phyloP scores from a whole-genome alignment of 139 green algal genomes.

The Auxenochlorella pyrenoidosa region DNA sequence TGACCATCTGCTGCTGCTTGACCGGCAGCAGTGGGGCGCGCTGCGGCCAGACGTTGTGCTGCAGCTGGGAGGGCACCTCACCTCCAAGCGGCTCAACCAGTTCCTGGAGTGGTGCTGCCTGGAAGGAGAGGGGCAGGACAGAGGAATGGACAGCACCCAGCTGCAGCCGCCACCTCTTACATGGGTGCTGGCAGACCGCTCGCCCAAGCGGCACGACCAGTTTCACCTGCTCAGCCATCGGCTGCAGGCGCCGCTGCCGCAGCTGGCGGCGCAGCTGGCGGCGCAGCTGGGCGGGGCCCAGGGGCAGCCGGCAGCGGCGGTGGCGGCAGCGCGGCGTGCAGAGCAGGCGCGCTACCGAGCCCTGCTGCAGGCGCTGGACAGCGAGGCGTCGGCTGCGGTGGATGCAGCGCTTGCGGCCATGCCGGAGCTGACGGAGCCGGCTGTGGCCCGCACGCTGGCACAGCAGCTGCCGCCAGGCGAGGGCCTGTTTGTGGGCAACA shows the following conservation, averaged over 20 bases:
- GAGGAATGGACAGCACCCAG: background rate
- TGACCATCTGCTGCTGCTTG: conserved; percentile 82
- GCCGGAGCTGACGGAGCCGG: conserved; percentile 67
- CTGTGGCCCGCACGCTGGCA: conserved; percentile 67
- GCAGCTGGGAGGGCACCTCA: conserved; percentile 84
- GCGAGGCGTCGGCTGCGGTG: conserved; percentile 48
- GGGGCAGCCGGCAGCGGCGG: background rate
- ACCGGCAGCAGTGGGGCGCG: conserved; percentile 54
- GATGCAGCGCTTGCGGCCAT: conserved; percentile 43
- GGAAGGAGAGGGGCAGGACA: conserved; percentile 5
- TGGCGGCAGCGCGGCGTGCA: background rate
- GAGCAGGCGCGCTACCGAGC: conserved; percentile 41
- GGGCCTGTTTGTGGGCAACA: conserved; percentile 97
- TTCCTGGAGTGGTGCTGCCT: conserved; percentile 84
- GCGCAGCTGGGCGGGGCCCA: background rate
- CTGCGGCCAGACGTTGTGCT: conserved; percentile 85
- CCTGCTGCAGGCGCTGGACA: conserved; percentile 58
- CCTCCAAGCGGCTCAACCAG: conserved; percentile 85
- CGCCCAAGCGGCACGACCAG: conserved; percentile 79
- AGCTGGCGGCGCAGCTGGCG: conserved; percentile 40
- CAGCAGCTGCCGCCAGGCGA: conserved; percentile 54
- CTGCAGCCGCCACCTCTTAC: background rate
- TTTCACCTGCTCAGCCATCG: conserved; percentile 73
- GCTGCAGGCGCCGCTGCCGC: conserved; percentile 56
- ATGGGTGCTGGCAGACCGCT: conserved; percentile 63